Evolutionary conservation across 1,284 basidiomycete species (phyloP), one percentile per base, ranked within the genome.

Genomic region (Crucibulum parvulum): DNA sequence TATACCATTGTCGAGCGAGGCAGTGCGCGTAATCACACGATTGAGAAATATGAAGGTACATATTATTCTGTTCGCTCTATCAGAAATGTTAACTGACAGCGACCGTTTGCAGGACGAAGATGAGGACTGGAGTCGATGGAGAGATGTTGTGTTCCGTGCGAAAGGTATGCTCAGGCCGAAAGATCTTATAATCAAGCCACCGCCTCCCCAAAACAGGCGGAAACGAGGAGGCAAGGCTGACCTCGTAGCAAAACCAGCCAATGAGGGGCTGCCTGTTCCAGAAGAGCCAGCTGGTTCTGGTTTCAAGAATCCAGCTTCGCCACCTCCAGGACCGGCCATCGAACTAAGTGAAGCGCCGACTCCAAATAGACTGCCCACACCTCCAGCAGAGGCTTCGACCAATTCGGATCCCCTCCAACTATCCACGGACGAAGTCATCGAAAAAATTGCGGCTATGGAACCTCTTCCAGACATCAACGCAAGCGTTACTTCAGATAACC

Each of bases 91-190:
- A 38, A 24, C 54, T 53, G 18, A 34, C 51, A 13, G 13, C 53
- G 50, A 51, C 51, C 65, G 11, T 58, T 24, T 24, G 24, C 24
- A 92, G 87, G 95, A 98, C 73, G 92, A 95, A 78, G 87, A 90
- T 60, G 96, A 98, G 71, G 94, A 96, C 68, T 97, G 93, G 93
- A 88, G 93, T 57, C 85, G 94, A 54, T 94, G 92, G 91, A 84
- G 92, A 24, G 94, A 96, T 70, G 89, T 94, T 43, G 84, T 94
- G 7, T 94, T 92, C 74, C 84, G 86, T 2, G 88, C 88, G 7
- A 93, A 91, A 75, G 87, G 86, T 8, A 76, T 78, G 45, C 73
- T 91, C 56, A 74, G 78, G 6, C 89, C 89, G 0, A 78, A 78
- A 51, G 73, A 78, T 51, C 73, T 87, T 64, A 72, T 80, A 57